phyloP scores from a whole-genome alignment of 305 asterid genomes.

The Solanum hybrid region DNA sequence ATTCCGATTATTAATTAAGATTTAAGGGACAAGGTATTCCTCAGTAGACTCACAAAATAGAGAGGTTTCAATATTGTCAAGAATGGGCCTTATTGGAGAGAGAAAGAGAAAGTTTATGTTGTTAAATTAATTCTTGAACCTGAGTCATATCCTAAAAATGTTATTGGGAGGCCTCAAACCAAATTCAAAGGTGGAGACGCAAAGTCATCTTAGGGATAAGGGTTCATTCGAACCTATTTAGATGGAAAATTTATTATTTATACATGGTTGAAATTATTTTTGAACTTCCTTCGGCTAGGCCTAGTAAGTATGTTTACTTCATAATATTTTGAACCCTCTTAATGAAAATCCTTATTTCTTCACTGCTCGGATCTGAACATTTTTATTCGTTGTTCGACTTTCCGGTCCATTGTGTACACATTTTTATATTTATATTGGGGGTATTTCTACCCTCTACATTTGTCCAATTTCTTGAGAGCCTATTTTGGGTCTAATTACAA shows the following conservation, averaged over 20 bases:
- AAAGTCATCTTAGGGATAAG: not conserved
- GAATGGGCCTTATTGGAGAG: not conserved
- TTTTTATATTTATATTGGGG: not conserved
- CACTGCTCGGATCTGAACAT: not conserved
- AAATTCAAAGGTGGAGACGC: not conserved
- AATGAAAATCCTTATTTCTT: no score
- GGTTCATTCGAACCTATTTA: not conserved
- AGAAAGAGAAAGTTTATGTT: not conserved
- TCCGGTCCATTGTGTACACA: not conserved
- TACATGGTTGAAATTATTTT: not conserved
- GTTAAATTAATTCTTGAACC: not conserved
- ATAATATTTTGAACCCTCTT: not conserved
- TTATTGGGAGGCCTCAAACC: not conserved
- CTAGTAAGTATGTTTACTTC: not conserved
- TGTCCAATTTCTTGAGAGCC: not conserved
- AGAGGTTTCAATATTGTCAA: not conserved
- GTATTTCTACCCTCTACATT: not conserved
- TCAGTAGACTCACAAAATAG: not conserved
- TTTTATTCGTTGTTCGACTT: not conserved
- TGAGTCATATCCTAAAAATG: not conserved
- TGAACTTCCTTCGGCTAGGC: not conserved
- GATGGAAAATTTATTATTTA: no score
- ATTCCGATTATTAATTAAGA: not conserved
- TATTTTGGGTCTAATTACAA: no score
- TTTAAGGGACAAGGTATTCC: not conserved